Base-by-base conservation (phyloP, 805 yeast species). In the Wickerhamia fluorescens region DNA sequence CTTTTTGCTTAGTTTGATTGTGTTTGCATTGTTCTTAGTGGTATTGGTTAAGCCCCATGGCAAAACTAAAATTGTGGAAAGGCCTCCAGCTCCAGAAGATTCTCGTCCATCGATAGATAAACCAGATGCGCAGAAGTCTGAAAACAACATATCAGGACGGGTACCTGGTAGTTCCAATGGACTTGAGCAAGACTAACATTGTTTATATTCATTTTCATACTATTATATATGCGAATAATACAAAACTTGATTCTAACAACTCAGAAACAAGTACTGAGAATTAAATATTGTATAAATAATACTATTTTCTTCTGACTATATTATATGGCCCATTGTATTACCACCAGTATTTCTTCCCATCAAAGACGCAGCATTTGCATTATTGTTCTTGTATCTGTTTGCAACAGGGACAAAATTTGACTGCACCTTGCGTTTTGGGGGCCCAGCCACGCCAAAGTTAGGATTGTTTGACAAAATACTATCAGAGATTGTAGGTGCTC, bases 1-100 rank as follows among this genome's bases (percentile, higher is more conserved):
- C 8, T 65, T 89, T 22, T 66, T 89, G 27, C 55, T 92, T 35
- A 58, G 76, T 4, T 64, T 89, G 31, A 52, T 87, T 14, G 89
- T 86, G 14, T 58, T 86, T 19, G 78, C 83, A 4, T 59, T 86
- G 30, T 60, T 87, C 25, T 70, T 87, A 39, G 50, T 86, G 10
- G 73, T 88, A 3, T 56, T 87, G 40, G 67, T 84, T 35, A 81
- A 77, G 44, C 88, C 88, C 0, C 57, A 49, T 24, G 47, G 57
- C 2, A 38, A 41, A 11, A 53, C 57, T 9, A 49, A 38, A 14
- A 36, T 42, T 11, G 46, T 52, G 4, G 50, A 48, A n/a, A 42
- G 25, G 16, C 33, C 33, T 7, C 42, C 41, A 9, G 28, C 34
- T 16, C 40, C 40, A 7, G 19, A 26, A 18, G 30, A 20, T 20